Conservation (phyloP, 192 early-diverging fungal genomes). For the Endogone sp. region DNA sequence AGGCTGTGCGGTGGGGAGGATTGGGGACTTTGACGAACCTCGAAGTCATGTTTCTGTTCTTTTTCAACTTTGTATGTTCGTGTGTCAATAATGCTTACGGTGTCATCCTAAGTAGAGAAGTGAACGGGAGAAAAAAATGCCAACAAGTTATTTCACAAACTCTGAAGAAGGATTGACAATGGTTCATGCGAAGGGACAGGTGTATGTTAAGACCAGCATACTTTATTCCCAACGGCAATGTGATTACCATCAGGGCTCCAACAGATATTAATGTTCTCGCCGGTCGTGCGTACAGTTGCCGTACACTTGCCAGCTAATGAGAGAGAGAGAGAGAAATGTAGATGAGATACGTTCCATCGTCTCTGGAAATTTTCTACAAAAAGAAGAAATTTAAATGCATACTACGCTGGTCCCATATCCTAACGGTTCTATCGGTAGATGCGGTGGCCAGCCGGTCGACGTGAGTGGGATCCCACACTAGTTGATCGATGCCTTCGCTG, state of each 20-base stretch:
- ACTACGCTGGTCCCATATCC: conserved; percentile 81
- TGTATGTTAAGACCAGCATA: conserved; percentile 13
- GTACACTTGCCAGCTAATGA: conserved; percentile 47
- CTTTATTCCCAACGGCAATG: conserved; percentile 84
- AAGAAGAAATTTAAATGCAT: conserved; percentile 8
- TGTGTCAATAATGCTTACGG: conserved; percentile 75
- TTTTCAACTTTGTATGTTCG: conserved; percentile 32
- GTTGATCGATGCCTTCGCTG: conserved; percentile 73
- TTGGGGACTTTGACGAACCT: conserved; percentile 19
- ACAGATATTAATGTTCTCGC: conserved; percentile 83
- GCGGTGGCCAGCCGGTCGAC: conserved; percentile 69
- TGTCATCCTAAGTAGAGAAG: conserved; percentile 54
- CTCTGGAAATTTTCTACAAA: background rate
- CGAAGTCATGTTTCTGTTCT: conserved; percentile 46
- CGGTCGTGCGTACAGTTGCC: conserved; percentile 56
- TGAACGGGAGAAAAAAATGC: no score
- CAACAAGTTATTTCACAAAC: no score
- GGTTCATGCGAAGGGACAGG: no score
- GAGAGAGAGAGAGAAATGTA: conserved; percentile 1
- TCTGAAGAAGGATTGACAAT: no score
- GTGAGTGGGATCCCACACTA: conserved; percentile 75
- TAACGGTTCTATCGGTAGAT: conserved; percentile 71
- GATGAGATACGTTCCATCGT: background rate
- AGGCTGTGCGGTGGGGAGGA: background rate
- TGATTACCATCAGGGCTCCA: conserved; percentile 76